Evolutionary conservation across 495 filamentous ascomycete species (phyloP).

Genomic region (Neurospora tetraspora): DNA sequence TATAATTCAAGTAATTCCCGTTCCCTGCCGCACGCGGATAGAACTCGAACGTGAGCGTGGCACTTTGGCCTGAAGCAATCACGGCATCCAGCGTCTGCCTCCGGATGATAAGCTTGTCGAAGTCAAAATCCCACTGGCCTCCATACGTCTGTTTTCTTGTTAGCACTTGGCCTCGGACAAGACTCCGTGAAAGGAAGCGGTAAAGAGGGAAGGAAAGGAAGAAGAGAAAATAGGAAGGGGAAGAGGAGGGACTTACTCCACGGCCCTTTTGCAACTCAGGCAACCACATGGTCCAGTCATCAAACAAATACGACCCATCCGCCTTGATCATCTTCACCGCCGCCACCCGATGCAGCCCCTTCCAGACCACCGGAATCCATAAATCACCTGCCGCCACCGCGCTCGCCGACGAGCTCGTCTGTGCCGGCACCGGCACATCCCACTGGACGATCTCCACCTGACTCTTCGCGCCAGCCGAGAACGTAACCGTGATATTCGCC

Average conservation of each 20-base stretch:
- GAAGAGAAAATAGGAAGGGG: too few species aligned
- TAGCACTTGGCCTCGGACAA: neutral
- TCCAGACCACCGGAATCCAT: conserved; percentile 42
- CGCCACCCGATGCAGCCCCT: conserved; percentile 36
- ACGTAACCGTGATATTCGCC: conserved; percentile 42
- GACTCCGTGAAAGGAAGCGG: too few species aligned
- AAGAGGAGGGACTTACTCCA: conserved; percentile 7
- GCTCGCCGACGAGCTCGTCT: conserved; percentile 29
- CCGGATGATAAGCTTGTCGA: conserved; percentile 32
- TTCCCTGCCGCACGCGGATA: conserved; percentile 34
- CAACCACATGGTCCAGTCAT: conserved; percentile 48
- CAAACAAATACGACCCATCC: conserved; percentile 41
- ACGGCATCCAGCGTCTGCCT: conserved; percentile 35
- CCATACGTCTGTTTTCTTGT: conserved; percentile 27
- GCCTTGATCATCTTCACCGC: conserved; percentile 43
- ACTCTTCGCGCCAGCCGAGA: conserved; percentile 39
- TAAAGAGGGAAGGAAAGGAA: too few species aligned
- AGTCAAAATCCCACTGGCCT: conserved; percentile 43
- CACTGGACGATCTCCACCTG: conserved; percentile 41
- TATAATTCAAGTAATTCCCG: conserved; percentile 34
- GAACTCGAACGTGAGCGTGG: conserved; percentile 45
- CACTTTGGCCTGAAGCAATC: conserved; percentile 31
- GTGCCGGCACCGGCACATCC: conserved; percentile 32
- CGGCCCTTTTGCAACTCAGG: conserved; percentile 43
- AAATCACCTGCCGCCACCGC: conserved; percentile 36